Base-by-base conservation (phyloP, 2,329 filamentous ascomycete genomes). In the Fusarium multiceps region DNA sequence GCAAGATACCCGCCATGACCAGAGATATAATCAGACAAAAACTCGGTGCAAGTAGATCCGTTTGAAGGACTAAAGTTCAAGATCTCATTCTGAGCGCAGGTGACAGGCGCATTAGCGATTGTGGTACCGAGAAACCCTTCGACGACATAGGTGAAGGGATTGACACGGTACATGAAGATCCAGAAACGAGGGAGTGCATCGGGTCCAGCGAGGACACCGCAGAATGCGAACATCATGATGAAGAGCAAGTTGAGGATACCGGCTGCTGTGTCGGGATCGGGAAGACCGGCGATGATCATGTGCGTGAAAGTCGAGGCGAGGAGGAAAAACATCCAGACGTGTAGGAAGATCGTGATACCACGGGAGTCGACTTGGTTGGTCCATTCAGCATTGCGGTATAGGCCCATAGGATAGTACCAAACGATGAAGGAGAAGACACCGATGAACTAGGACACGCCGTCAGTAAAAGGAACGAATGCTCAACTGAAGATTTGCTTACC, bases 111-210 rank as follows among this genome's bases (percentile, higher is more conserved):
- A 63, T 89, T 87, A 4, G 89, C 89, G 10, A 95, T 79, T 0
- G 86, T 88, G 1, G 86, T 86, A 0, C 88, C 85, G 2, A 93
- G 78, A 78, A 94, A 86, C 2, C 88, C 89, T 40, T 86, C 85
- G 34, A 93, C 86, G 2, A 93, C 81, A 76, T 95, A 95, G 0
- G 91, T 92, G 75, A 94, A 89, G 0, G 92, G 92, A 1, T 88
- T 92, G 59, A 92, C 82, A 40, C 90, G 86, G 77, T 93, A 93
- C 87, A 93, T 90, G 82, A 92, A 92, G 68, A 89, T 88, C 92
- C 92, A 94, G 82, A 93, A 93, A 3, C 87, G 82, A 0, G 92
- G 91, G 16, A 93, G 84, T 2, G 82, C 79, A 1, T 78, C 76
- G 0, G 90, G 90, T 2, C 83, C 80, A 6, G 88, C 88, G 56